Percentiles rank a stretch among this genome's conserved stretches.
These are phyloP conservation scores for Apiotrichum porosum DNA, from an alignment of 1,284 basidiomycete species.

Conservation along the genomic window DNA sequence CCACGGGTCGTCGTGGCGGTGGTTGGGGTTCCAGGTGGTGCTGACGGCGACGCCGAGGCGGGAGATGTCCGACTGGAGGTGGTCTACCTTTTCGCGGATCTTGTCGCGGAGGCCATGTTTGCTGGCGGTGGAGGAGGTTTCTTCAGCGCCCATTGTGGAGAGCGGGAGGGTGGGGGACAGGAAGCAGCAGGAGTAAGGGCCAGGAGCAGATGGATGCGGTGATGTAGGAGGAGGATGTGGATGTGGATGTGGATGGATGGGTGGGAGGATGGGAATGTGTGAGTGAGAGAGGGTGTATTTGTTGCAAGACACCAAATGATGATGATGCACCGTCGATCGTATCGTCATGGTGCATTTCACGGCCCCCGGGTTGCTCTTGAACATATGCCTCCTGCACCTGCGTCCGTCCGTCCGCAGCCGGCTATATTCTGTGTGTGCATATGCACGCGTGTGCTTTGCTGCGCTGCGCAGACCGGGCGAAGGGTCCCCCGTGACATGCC, in stretches of 20 bases:
- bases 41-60: conserved; percentile 34
- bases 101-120: conserved; percentile 27
- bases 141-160: not conserved
- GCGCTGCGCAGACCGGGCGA: too few relatives aligned
- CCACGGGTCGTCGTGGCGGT: conserved; percentile 63
- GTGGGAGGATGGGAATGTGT: not conserved
- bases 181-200: not conserved
- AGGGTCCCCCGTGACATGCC: too few relatives aligned
- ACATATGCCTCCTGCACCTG: too few relatives aligned
- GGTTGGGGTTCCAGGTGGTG: conserved; percentile 50
- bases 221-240: not conserved
- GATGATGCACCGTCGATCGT: too few relatives aligned
- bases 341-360: too few relatives aligned
- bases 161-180: not conserved
- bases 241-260: not conserved
- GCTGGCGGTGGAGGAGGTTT: conserved; percentile 7
- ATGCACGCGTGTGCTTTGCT: too few relatives aligned
- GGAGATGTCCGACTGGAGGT: conserved; percentile 30
- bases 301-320: too few relatives aligned
- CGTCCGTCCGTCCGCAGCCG: too few relatives aligned
- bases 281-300: too few relatives aligned
- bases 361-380: too few relatives aligned
- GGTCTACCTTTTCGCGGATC: conserved; percentile 35
- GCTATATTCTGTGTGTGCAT: too few relatives aligned
- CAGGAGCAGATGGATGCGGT: too few relatives aligned